Conservation (phyloP, 257 asterid species). For the Solanum chilense region DNA sequence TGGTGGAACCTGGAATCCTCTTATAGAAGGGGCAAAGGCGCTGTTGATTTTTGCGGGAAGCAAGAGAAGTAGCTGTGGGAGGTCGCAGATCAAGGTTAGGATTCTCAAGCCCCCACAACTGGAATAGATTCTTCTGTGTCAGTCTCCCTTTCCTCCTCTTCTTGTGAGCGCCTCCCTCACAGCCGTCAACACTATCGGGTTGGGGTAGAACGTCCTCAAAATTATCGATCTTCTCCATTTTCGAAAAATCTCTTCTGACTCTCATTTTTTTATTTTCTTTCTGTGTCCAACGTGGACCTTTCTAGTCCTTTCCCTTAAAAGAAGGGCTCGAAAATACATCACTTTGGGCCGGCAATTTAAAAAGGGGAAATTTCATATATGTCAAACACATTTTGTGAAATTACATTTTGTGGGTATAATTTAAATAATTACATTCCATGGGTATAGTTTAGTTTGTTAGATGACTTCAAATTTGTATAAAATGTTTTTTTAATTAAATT, state of each 20-base stretch:
- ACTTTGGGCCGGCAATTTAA: background rate
- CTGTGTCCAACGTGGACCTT: background rate
- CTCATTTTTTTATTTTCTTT: background rate
- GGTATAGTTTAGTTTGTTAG: too few species aligned
- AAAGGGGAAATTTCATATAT: too few species aligned
- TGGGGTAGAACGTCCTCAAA: background rate
- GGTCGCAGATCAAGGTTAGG: background rate
- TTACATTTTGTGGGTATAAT: too few species aligned
- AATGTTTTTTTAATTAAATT: too few species aligned
- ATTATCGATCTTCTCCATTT: background rate
- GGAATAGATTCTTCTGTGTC: slow-evolving; percentile 14
- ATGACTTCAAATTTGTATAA: too few species aligned
- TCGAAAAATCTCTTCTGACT: background rate
- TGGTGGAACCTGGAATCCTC: slow-evolving; percentile 1
- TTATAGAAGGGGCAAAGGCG: slow-evolving; percentile 16
- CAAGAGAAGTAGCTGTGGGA: background rate
- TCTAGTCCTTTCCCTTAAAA: background rate
- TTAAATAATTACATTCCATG: too few species aligned
- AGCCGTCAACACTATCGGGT: background rate
- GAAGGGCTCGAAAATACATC: background rate
- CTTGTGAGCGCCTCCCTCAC: background rate
- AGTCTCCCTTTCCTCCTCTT: background rate
- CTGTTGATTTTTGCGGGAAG: background rate
- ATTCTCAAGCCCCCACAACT: slow-evolving; percentile 6
- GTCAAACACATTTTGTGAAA: too few species aligned